A percentile compares a stretch with the other conserved stretches of the same genome.
Evolutionary conservation across 2,329 filamentous ascomycete genomes (phyloP).

Genomic region (Arthroderma sp.): DNA sequence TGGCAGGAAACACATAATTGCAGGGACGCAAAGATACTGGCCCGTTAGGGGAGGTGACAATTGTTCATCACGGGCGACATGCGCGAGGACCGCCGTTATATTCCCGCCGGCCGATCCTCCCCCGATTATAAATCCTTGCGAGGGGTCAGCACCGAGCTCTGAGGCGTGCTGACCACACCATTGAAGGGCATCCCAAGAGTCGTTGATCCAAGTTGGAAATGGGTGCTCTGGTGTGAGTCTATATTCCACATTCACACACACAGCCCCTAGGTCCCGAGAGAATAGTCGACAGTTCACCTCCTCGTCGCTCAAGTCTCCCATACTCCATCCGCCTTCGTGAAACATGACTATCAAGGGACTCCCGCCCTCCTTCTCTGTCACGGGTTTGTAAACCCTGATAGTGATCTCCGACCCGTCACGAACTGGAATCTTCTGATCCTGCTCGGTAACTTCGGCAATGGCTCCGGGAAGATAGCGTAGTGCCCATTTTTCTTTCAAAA

Average conservation of each 20-base stretch:
- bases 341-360: neutral
- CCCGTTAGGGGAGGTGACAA: neutral
- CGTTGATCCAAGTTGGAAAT: constrained; percentile 29
- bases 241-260: constrained; percentile 37
- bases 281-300: constrained; percentile 4
- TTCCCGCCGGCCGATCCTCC: constrained; percentile 32
- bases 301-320: neutral
- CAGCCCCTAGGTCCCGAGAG: constrained; percentile 24
- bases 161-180: constrained; percentile 27
- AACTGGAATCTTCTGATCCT: constrained; percentile 1
- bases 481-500: neutral
- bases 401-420: constrained; percentile 1
- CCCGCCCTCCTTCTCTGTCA: neutral
- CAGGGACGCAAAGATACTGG: neutral
- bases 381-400: neutral
- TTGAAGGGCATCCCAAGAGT: constrained; percentile 31
- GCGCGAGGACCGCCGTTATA: constrained; percentile 29
- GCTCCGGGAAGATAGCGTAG: neutral
- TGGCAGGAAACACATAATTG: neutral
- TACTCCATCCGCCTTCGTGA: neutral
- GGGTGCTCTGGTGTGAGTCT: constrained; percentile 30
- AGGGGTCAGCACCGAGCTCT: constrained; percentile 26
- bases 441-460: neutral
- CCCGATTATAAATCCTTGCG: constrained; percentile 25
- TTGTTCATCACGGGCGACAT: constrained; percentile 27